Evolutionary conservation across 179 eudicot species (phyloP).

Genomic region (Vitellaria paradoxa): DNA sequence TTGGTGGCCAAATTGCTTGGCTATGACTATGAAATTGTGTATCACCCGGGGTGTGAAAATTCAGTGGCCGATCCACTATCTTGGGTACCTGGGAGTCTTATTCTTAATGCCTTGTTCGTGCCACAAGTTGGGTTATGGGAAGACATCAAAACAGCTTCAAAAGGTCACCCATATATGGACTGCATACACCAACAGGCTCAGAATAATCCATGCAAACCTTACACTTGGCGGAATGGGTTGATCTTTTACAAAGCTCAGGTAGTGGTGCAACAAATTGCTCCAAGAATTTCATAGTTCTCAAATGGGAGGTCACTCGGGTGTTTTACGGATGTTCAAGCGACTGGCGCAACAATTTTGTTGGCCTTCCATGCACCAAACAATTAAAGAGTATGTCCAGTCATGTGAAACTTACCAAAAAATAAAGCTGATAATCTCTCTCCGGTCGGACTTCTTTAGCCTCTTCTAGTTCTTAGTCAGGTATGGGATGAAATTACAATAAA

Average conservation of each 20-base stretch:
- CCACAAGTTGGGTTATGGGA: neutral
- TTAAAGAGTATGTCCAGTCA: neutral
- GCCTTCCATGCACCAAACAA: neutral
- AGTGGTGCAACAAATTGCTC: too few species aligned
- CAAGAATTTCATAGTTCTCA: too few species aligned
- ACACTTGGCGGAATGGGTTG: too few species aligned
- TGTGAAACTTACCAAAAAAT: conserved; percentile 3
- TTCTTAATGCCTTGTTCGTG: neutral
- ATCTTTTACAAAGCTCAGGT: too few species aligned
- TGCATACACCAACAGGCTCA: too few species aligned
- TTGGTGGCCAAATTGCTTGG: conserved; percentile 15
- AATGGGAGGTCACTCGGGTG: too few species aligned
- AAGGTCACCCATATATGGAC: too few species aligned
- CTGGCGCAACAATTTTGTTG: neutral
- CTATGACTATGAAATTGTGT: conserved; percentile 4
- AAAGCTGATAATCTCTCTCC: neutral
- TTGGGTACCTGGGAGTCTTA: neutral
- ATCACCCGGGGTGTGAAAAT: neutral
- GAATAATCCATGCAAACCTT: too few species aligned
- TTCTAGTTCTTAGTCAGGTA: neutral
- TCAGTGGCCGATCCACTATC: conserved; percentile 7
- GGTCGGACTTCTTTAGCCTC: neutral
- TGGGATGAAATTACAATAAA: conserved; percentile 19
- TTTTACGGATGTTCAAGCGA: too few species aligned
- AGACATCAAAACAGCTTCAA: neutral